These are phyloP conservation scores for Neocatenulostroma microsporum DNA, from an alignment of 2,329 filamentous ascomycete species.

Conservation along the genomic window DNA sequence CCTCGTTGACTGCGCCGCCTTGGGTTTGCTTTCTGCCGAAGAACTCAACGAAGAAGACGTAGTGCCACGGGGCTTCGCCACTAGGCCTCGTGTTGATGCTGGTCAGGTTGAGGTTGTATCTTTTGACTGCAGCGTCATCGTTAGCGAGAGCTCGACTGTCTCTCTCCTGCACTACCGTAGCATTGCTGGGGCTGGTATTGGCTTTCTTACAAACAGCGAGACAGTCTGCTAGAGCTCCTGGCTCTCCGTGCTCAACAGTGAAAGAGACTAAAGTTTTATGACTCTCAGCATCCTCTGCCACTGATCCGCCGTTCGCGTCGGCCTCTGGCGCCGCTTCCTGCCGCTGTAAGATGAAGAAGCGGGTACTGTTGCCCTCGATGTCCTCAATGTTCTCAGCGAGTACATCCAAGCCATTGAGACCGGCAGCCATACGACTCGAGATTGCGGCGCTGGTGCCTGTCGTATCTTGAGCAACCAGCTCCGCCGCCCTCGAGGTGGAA, in stretches of 20 bases:
- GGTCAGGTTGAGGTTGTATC: constrained; percentile 57
- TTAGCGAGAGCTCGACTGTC: too few relatives aligned
- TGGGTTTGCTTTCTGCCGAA: constrained; percentile 54
- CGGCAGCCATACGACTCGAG: constrained; percentile 64
- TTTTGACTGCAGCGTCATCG: too few relatives aligned
- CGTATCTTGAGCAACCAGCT: constrained; percentile 56
- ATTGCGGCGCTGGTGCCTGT: constrained; percentile 62
- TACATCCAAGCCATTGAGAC: constrained; percentile 58
- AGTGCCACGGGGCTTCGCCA: constrained; percentile 68
- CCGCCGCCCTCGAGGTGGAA: constrained; percentile 77
- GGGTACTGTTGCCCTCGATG: constrained; percentile 64
- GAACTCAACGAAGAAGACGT: constrained; percentile 92
- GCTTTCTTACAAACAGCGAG: constrained; percentile 68
- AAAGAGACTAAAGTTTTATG: constrained; percentile 82
- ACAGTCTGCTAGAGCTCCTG: constrained; percentile 76
- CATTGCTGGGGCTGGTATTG: too few relatives aligned
- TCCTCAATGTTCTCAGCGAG: constrained; percentile 67
- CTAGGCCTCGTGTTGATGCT: constrained; percentile 85
- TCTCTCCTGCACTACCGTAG: too few relatives aligned
- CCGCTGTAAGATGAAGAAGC: constrained; percentile 61
- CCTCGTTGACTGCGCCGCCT: constrained; percentile 53
- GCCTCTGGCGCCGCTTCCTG: constrained; percentile 2
- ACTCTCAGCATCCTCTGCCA: constrained; percentile 8
- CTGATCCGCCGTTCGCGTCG: neutral
- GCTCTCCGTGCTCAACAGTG: constrained; percentile 65